phyloP scores from a whole-genome alignment of 2,329 filamentous ascomycete genomes.

The Xylariales sp. region DNA sequence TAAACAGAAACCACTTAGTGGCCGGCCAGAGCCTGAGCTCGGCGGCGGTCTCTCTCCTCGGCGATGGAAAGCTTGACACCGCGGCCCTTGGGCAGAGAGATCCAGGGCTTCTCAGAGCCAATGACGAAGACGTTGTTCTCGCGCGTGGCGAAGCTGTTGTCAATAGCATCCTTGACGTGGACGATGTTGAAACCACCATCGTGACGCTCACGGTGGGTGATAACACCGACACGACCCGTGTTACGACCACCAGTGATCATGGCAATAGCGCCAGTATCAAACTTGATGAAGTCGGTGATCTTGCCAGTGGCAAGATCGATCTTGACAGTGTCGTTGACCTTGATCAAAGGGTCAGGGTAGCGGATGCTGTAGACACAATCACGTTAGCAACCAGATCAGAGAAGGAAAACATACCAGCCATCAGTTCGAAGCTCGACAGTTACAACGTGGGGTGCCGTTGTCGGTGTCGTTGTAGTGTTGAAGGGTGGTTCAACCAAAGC shows the following conservation, averaged over 20 bases:
- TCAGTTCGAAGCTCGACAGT: constrained; percentile 56
- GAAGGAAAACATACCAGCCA: constrained; percentile 65
- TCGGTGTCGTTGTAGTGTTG: constrained; percentile 38
- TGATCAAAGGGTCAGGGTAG: constrained; percentile 97
- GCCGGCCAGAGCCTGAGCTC: constrained; percentile 68
- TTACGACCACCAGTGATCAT: constrained; percentile 99
- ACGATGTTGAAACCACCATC: constrained; percentile 99
- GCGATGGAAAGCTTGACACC: constrained; percentile 99
- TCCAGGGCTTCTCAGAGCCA: constrained; percentile 98
- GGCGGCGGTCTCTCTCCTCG: constrained; percentile 98
- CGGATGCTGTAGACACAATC: constrained; percentile 77
- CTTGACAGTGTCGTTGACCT: constrained; percentile 99
- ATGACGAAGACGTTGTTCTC: constrained; percentile 99
- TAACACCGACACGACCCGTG: constrained; percentile 99
- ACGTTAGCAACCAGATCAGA: constrained; percentile 55
- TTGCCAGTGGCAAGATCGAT: constrained; percentile 97
- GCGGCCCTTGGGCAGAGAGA: constrained; percentile 99
- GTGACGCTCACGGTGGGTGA: constrained; percentile 99
- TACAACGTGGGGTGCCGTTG: constrained; percentile 38
- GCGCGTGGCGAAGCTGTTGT: constrained; percentile 99
- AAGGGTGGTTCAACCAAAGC: constrained; percentile 79
- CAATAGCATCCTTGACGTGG: constrained; percentile 99
- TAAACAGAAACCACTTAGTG: constrained; percentile 56
- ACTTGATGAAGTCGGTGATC: constrained; percentile 97
- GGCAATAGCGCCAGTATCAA: constrained; percentile 97